Conservation (phyloP, 208 protist genomes). For the Porcisia deanei region DNA sequence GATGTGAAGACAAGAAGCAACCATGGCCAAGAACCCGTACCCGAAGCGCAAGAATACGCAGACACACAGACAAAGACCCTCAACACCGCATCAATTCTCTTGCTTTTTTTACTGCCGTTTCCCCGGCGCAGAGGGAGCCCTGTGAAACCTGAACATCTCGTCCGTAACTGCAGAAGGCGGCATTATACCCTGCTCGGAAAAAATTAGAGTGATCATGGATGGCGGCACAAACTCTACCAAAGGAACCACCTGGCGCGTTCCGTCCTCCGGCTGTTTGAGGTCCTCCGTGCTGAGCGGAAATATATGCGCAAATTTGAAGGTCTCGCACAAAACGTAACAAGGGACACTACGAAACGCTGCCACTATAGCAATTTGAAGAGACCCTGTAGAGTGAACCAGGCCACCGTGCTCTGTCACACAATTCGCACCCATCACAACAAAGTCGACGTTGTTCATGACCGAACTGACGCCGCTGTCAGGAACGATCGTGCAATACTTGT, state of each 20-base stretch:
- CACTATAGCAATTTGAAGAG: constrained; percentile 96
- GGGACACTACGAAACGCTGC: constrained; percentile 96
- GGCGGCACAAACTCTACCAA: constrained; percentile 91
- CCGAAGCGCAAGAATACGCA: neutral
- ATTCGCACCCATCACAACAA: constrained; percentile 97
- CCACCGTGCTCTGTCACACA: constrained; percentile 99
- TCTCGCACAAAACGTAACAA: constrained; percentile 98
- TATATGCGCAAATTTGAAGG: constrained; percentile 98
- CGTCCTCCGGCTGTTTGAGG: constrained; percentile 71
- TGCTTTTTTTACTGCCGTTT: constrained; percentile 43
- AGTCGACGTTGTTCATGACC: constrained; percentile 92
- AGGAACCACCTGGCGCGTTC: constrained; percentile 47
- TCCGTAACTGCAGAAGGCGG: constrained; percentile 98
- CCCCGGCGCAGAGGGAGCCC: constrained; percentile 59
- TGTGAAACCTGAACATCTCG: constrained; percentile 96
- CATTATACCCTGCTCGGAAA: constrained; percentile 99
- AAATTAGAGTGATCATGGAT: constrained; percentile 93
- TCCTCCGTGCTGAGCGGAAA: constrained; percentile 97
- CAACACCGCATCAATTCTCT: neutral
- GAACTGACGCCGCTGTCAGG: constrained; percentile 88
- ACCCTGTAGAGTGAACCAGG: constrained; percentile 99
- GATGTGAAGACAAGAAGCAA: neutral
- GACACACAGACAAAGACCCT: neutral
- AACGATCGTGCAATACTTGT: constrained; percentile 80
- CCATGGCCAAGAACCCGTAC: too few relatives aligned